Conservation (phyloP, 306 rosid species). For the Dryas octopetala region DNA sequence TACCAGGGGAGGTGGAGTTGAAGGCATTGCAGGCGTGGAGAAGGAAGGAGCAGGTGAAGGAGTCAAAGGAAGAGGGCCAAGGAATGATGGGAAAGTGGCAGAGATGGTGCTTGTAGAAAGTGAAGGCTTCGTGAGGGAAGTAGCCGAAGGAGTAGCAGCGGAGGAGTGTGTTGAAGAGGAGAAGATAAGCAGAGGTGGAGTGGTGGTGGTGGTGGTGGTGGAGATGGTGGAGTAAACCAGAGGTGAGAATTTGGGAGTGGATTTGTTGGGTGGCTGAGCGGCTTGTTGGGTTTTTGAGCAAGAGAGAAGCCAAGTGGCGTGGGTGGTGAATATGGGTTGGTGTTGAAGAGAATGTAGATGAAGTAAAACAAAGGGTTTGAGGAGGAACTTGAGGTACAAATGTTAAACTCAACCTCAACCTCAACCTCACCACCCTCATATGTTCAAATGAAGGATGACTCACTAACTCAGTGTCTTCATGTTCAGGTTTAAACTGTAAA, state of each 20-base stretch:
- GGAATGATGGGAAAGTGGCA: neutral
- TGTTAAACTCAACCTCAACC: neutral
- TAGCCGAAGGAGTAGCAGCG: conserved; percentile 39
- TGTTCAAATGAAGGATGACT: too few relatives aligned
- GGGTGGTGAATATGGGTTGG: conserved; percentile 22
- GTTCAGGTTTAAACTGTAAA: too few relatives aligned
- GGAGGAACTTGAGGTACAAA: neutral
- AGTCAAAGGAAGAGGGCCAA: conserved; percentile 31
- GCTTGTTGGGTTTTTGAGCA: conserved; percentile 43
- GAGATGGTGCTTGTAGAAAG: conserved; percentile 27
- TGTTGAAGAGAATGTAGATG: neutral
- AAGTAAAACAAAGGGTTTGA: neutral
- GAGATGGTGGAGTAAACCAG: conserved; percentile 36
- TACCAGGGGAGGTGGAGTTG: conserved; percentile 22
- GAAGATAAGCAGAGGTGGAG: conserved; percentile 16
- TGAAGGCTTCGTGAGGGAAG: conserved; percentile 45
- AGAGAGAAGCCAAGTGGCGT: conserved; percentile 46
- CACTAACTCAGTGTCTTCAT: too few relatives aligned
- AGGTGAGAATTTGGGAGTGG: conserved; percentile 55
- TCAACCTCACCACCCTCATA: too few relatives aligned
- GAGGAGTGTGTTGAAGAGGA: conserved; percentile 55
- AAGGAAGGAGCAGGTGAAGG: conserved; percentile 58
- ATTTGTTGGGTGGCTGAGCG: conserved; percentile 38
- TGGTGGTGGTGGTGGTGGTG: neutral
- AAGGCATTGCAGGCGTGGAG: conserved; percentile 49